A percentile compares a stretch with the other conserved stretches of the same genome.
Conservation (phyloP, 2,329 filamentous ascomycete genomes). For the Emmonsiellopsis sp. region DNA sequence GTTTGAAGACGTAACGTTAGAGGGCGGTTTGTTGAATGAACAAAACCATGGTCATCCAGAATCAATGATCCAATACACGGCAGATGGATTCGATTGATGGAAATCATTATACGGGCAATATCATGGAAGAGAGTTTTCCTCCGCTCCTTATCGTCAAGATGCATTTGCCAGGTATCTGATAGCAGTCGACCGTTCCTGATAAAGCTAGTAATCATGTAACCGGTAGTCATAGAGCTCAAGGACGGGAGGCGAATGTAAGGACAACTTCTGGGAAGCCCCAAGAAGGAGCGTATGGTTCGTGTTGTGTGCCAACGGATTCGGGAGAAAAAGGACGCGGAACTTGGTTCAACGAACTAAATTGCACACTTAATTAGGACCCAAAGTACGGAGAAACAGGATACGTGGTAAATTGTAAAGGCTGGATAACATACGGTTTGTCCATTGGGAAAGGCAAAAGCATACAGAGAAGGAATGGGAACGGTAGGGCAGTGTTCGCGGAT, state of each 20-base stretch:
- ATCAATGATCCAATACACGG: conserved; percentile 24
- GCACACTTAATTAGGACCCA: background rate
- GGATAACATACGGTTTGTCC: conserved; percentile 17
- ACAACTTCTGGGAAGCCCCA: conserved; percentile 15
- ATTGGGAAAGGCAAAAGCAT: conserved; percentile 25
- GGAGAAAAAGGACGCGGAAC: conserved; percentile 10
- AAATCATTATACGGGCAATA: conserved; percentile 11
- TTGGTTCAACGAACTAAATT: conserved; percentile 8
- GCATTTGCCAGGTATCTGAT: background rate
- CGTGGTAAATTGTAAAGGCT: background rate
- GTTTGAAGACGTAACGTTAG: conserved; percentile 14
- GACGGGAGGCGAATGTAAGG: conserved; percentile 15
- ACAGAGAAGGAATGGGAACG: conserved; percentile 27
- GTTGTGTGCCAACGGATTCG: conserved; percentile 16
- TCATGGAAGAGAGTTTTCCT: conserved; percentile 12
- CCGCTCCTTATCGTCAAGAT: background rate
- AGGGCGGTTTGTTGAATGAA: conserved; percentile 16
- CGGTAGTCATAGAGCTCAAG: conserved; percentile 12
- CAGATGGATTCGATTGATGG: conserved; percentile 12
- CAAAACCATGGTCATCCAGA: conserved; percentile 16
- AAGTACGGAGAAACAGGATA: background rate
- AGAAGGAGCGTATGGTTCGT: conserved; percentile 13
- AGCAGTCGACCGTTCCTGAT: conserved; percentile 17
- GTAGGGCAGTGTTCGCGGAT: conserved; percentile 27
- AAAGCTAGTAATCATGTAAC: conserved; percentile 24